phyloP scores from a whole-genome alignment of 306 rosid genomes.

The Quercus aquifolioides region DNA sequence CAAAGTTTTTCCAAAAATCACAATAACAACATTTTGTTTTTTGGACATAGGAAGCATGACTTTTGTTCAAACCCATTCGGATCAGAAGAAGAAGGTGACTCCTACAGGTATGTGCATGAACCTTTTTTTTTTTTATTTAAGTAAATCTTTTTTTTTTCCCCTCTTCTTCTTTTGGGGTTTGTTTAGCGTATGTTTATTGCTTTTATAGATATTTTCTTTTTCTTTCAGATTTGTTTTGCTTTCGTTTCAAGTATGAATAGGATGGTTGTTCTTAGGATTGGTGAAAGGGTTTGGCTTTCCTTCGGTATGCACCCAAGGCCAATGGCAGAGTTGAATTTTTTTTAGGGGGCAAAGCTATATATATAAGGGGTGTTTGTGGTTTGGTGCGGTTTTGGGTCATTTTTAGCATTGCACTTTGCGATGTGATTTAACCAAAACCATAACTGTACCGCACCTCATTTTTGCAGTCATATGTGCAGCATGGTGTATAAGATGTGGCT shows the following conservation, averaged over 20 bases:
- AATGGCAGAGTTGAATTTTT: too few relatives aligned
- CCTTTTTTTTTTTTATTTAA: neutral
- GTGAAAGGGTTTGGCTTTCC: too few relatives aligned
- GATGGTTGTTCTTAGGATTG: too few relatives aligned
- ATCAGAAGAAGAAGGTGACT: neutral
- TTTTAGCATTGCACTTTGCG: too few relatives aligned
- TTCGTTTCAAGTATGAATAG: neutral
- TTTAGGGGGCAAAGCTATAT: too few relatives aligned
- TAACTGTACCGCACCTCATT: fast-evolving
- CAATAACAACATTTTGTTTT: neutral
- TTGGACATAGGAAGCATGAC: neutral
- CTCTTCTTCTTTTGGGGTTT: too few relatives aligned
- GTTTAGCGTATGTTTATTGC: neutral
- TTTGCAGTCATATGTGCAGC: too few relatives aligned
- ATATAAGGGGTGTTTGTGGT: too few relatives aligned
- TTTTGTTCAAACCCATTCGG: neutral
- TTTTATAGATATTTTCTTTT: neutral
- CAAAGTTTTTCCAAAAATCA: neutral
- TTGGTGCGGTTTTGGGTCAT: too few relatives aligned
- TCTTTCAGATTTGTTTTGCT: neutral
- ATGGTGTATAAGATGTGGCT: too few relatives aligned
- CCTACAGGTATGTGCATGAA: neutral
- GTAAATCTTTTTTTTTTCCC: neutral
- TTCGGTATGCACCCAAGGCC: too few relatives aligned
- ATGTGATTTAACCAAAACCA: too few relatives aligned